Evolutionary conservation across 2,329 filamentous ascomycete species (phyloP), one percentile per base, ranked within the genome.

Genomic region (Tolypocladium nubicola): DNA sequence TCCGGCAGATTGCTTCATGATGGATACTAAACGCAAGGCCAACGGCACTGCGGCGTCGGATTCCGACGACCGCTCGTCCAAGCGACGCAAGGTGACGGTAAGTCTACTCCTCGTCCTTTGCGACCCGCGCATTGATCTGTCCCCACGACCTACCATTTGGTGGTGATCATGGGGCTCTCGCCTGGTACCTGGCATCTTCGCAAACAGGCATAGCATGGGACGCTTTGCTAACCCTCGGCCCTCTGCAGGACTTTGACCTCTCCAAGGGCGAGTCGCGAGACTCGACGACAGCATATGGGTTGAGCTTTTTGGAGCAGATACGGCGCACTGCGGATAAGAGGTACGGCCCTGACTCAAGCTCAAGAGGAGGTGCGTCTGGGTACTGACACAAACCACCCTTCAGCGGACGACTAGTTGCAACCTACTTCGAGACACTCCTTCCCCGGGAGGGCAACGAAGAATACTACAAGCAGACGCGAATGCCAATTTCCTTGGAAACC

Each of bases 281-380:
- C 68, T 84, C 84, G 19, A 92, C 88, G 3, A 86, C 85, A 16
- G 80, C 85, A 57, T 82, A 85, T 65, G 90, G 90, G 41, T 74
- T 89, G 64, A 82, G 80, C 62, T 88, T 95, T 66, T 75, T 95
- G 50, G 84, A 89, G 56, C 85, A 86, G 67, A 82, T 96, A 67
- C 86, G 86, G 64, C 80, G 83, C 62, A 90, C 89, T 26, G 83
- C 84, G 61, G 90, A 95, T 71, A 95, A 95, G 75, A 89, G 81
- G 89, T 93, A 79, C 66, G 82, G 14, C n/a, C 30, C 16, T 33
- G 19, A 10, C n/a, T 4, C 26, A 19, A 37, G 13, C 6, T 47
- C 35, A 13, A 26, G 13, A 13, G 55, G 23, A n/a, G 8, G 16
- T 26, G 21, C 11, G 37, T 4, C 16, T 14, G n/a, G n/a, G 7